phyloP scores from a whole-genome alignment of 129 eudicot genomes.

The Ambrosia artemisiifolia region DNA sequence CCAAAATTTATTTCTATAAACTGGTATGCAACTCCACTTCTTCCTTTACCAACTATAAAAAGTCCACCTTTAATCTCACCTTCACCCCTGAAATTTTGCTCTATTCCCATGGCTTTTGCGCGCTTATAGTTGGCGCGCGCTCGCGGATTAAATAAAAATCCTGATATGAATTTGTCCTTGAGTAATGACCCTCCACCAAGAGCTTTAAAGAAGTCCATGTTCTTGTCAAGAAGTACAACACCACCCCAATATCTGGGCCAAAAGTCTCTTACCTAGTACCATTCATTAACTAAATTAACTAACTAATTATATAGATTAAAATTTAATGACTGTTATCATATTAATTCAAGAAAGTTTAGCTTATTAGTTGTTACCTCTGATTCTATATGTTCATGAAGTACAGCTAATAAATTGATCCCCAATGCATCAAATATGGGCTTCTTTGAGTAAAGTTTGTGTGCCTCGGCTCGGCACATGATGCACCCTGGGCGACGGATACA shows the following conservation, averaged over 20 bases:
- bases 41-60: conserved; percentile 69
- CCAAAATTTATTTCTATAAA: conserved; percentile 78
- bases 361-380: conserved; percentile 70
- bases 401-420: conserved; percentile 66
- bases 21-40: conserved; percentile 77
- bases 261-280: conserved; percentile 64
- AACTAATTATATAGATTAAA: background rate
- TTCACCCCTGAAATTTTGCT: conserved; percentile 70
- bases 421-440: conserved; percentile 84
- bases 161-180: conserved; percentile 81
- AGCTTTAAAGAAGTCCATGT: conserved; percentile 70
- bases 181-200: conserved; percentile 81
- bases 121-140: conserved; percentile 77
- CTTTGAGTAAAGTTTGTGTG: conserved; percentile 74
- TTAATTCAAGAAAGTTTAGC: background rate
- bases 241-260: conserved; percentile 97
- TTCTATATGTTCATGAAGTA: conserved; percentile 72
- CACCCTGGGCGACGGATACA: conserved; percentile 92
- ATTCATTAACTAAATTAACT: background rate
- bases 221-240: conserved; percentile 61
- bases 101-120: conserved; percentile 64
- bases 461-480: conserved; percentile 94
- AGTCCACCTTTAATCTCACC: conserved; percentile 95
- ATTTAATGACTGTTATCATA: conserved; percentile 5
- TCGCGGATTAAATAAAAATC: conserved; percentile 71